A percentile compares a stretch with the other conserved stretches of the same genome.
Conservation (phyloP, 2,329 filamentous ascomycete genomes). For the Phyllosticta capitalensis region DNA sequence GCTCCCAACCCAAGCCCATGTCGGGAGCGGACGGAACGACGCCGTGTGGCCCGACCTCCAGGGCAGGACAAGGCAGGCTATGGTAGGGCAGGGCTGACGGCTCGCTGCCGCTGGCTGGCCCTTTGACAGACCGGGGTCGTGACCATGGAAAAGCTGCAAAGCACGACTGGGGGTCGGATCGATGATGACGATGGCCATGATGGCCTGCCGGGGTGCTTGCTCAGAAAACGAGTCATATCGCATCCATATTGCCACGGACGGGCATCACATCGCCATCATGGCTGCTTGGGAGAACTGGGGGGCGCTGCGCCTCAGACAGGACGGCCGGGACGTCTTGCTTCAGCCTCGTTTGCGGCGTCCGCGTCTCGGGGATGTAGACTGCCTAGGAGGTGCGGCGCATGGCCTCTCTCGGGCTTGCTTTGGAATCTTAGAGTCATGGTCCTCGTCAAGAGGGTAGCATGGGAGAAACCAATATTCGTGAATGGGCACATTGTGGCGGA, state of each 20-base stretch:
- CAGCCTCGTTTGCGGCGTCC: background rate
- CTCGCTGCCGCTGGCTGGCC: background rate
- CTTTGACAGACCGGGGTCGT: background rate
- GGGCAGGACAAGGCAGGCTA: too few relatives aligned
- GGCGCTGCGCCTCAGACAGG: background rate
- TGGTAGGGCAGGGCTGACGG: background rate
- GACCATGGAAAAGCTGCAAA: too few relatives aligned
- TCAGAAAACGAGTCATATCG: background rate
- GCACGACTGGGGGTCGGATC: background rate
- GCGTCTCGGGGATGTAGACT: background rate
- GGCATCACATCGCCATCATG: background rate
- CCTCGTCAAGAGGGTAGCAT: background rate
- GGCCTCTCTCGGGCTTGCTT: background rate
- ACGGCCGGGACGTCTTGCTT: background rate
- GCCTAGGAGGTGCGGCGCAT: background rate
- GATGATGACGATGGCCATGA: too few relatives aligned
- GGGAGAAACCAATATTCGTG: background rate
- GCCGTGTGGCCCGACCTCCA: background rate
- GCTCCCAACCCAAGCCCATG: too few relatives aligned
- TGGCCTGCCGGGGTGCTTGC: background rate
- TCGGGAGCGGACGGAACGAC: background rate
- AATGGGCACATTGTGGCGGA: background rate
- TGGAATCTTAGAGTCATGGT: background rate
- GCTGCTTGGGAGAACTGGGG: background rate
- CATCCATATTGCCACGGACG: background rate